Base-by-base conservation (phyloP, 768 basidiomycete genomes). In the Leccinum rimulosum region DNA sequence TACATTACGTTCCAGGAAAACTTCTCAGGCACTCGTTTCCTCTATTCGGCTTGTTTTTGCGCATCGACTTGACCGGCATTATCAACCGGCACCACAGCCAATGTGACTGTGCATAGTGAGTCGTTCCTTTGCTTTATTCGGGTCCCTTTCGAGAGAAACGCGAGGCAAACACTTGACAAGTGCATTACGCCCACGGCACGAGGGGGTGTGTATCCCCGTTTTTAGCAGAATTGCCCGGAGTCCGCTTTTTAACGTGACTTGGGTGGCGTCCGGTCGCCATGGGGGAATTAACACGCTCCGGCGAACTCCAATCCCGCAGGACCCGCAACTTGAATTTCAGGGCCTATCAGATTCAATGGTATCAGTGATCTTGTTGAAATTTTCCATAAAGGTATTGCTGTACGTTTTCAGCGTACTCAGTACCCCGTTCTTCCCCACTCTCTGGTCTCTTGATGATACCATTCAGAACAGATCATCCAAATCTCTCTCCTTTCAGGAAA, bases 401-500 rank as follows among this genome's bases (percentile, higher is more conserved):
- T 8, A 31, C 35, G 17, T 27, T 40, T 54, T 14, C 17, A 40
- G 45, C 12, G n/a, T 48, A 35, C 22, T 11, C 47, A 48, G 5
- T 33, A 10, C 33, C 43, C 50, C 58, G 22, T 66, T 30, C 51
- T 57, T 59, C 49, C 52, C 55, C 47, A 35, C 40, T 49, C 15
- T 50, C 52, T 47, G 40, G 5, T 19, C 5, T 43, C 40, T 43
- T 40, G 38, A 70, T 70, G 68, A 11, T 59, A 4, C 62, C 60
- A 30, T 45, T 51, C 59, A 60, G 28, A 11, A 36, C 9, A n/a
- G 57, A 62, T 57, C 64, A 51, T 28, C 43, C 47, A 28, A 60
- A 68, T 33, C 10, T 57, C 25, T 63, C 64, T 11, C 66, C 61
- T 45, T 31, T 70, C 38, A 70, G 55, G 55, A 70, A 58, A 57